These are phyloP conservation scores for Sindora glabra DNA, from an alignment of 306 rosid genomes.

Conservation along the genomic window DNA sequence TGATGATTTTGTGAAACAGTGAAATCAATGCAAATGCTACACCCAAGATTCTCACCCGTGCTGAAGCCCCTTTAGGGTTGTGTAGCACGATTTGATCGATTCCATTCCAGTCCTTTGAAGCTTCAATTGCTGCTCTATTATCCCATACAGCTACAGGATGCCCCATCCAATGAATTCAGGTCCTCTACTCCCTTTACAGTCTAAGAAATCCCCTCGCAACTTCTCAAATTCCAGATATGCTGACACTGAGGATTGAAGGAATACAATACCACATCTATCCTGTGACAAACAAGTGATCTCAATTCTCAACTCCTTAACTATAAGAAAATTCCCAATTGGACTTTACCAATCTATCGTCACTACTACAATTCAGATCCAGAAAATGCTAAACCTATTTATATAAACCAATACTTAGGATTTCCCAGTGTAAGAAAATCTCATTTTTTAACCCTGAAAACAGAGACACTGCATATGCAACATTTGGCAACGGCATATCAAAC, in stretches of 20 bases:
- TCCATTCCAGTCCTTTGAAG: constrained; percentile 73
- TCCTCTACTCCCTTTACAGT: too few species aligned
- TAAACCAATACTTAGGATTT: constrained; percentile 14
- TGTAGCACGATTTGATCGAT: constrained; percentile 66
- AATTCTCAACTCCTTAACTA: constrained; percentile 12
- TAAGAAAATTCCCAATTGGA: constrained; percentile 10
- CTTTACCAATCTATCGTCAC: constrained; percentile 16
- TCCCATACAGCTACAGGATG: constrained; percentile 86
- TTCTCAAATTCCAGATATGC: constrained; percentile 1
- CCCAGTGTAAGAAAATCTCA: constrained; percentile 12
- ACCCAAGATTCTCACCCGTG: constrained; percentile 45
- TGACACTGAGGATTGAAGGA: constrained; percentile 10
- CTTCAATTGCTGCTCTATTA: constrained; percentile 58
- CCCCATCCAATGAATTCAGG: too few species aligned
- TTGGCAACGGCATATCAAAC: constrained; percentile 34
- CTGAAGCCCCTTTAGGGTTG: constrained; percentile 67
- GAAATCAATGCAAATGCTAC: not conserved
- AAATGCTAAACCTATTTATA: not conserved
- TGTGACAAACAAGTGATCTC: constrained; percentile 13
- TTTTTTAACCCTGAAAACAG: constrained; percentile 15
- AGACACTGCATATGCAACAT: constrained; percentile 15
- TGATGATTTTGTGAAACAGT: not conserved
- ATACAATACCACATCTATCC: constrained; percentile 14
- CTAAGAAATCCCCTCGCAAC: too few species aligned
- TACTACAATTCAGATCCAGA: constrained; percentile 41